Evolutionary conservation across 495 filamentous ascomycete species (phyloP), one percentile per base, ranked within the genome.

Genomic region (Xylaria intraflava): DNA sequence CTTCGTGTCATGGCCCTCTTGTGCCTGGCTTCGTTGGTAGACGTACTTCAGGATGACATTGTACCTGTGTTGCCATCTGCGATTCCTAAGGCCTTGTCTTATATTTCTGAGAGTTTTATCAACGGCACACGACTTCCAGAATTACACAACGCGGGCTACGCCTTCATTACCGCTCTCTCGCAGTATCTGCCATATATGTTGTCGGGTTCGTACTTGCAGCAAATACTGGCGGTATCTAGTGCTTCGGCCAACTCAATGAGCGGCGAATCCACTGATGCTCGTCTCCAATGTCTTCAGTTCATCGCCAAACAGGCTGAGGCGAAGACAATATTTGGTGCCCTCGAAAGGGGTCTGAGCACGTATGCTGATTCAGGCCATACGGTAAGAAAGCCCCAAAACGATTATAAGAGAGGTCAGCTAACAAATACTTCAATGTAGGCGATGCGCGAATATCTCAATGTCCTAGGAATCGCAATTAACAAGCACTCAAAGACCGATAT

Each of bases 151-250:
- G 88, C 92, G 4, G 80, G 81, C 0, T 95, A 86, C 70, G 78
- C 84, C 1, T 85, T 95, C 54, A 75, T 94, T 54, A 82, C 80
- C 24, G 81, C 88, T 2, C 71, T 96, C n/a, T 76, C 90, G 17
- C 81, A 88, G 43, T 80, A 89, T 55, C 71, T 96, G 11, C 90
- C 91, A 1, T 95, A 83, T 68, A 95, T 96, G 81, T 73, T 96
- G 43, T 85, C 87, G 2, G 80, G 78, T 2, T 69, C 76, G 26
- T 84, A 91, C 57, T 68, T 97, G 10, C 83, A 85, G 54, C 79
- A 74, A 17, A 70, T 94, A 19, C 66, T 97, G 20, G 59, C 72
- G 23, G 78, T 86, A 31, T 88, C 87, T 10, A 84, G 82, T 65
- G 72, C 75, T 29, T 93, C 89, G 20, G 78, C 85, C n/a, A 77